These are phyloP conservation scores for Phaeosphaeria sp. DNA, from an alignment of 2,329 filamentous ascomycete species.

Conservation along the genomic window DNA sequence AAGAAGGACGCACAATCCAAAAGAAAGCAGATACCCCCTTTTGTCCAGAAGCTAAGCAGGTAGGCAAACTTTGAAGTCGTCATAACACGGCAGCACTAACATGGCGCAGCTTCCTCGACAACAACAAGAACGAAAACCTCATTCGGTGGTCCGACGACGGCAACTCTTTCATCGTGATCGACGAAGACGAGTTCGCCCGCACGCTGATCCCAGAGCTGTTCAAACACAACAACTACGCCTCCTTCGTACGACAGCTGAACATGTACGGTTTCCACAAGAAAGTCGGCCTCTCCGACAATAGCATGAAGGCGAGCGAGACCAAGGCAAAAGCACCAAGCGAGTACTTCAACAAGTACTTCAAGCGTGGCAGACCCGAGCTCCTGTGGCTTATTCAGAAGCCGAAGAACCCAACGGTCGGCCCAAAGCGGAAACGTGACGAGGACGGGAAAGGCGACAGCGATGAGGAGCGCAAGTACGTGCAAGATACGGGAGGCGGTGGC, in stretches of 20 bases:
- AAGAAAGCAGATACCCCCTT: constrained; percentile 94
- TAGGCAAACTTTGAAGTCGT: constrained; percentile 53
- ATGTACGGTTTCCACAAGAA: constrained; percentile 65
- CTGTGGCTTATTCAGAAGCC: constrained; percentile 97
- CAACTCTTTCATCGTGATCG: constrained; percentile 93
- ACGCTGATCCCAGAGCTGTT: constrained; percentile 77
- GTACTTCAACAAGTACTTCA: constrained; percentile 97
- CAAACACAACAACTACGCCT: constrained; percentile 82
- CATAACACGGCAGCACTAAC: constrained; percentile 13
- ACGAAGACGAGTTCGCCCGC: constrained; percentile 88
- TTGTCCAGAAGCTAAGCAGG: constrained; percentile 98
- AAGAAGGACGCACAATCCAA: constrained; percentile 90
- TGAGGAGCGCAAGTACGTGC: constrained; percentile 61
- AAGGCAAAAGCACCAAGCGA: constrained; percentile 98
- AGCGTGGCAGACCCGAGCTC: constrained; percentile 87
- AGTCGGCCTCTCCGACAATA: constrained; percentile 86
- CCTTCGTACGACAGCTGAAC: constrained; percentile 74
- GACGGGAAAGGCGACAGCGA: constrained; percentile 74
- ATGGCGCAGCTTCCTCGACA: constrained; percentile 82
- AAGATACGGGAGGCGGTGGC: constrained; percentile 49
- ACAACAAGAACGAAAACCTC: constrained; percentile 89
- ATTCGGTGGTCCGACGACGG: constrained; percentile 98
- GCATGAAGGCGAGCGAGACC: constrained; percentile 94
- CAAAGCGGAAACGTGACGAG: constrained; percentile 62
- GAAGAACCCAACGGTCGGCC: constrained; percentile 67